Conservation (phyloP, 2,329 filamentous ascomycete genomes). For the Aureobasidium leucospermi region DNA sequence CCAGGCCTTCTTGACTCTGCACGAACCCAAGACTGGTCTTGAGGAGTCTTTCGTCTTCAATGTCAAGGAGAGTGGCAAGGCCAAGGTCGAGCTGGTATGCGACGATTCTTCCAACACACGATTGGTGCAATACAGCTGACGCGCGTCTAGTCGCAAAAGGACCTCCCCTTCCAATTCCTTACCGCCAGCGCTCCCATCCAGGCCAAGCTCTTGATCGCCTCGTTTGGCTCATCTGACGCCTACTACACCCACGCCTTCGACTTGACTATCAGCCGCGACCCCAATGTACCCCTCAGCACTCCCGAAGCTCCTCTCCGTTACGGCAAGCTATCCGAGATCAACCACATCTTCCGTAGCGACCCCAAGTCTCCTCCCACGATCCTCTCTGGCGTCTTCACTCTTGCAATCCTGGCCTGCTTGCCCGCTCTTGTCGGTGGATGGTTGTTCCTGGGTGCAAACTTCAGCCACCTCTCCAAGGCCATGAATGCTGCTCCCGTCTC, state of each 20-base stretch:
- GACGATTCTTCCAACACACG: not conserved
- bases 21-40: conserved; percentile 65
- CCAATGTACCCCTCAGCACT: conserved; percentile 51
- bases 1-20: conserved; percentile 83
- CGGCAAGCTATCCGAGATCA: conserved; percentile 74
- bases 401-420: conserved; percentile 64
- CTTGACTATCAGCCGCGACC: conserved; percentile 58
- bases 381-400: conserved; percentile 69
- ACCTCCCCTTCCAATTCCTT: conserved; percentile 79
- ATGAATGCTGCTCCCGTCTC: conserved; percentile 69
- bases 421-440: conserved; percentile 68
- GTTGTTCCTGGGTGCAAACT: conserved; percentile 73
- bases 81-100: conserved; percentile 71
- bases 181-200: conserved; percentile 59
- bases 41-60: conserved; percentile 81
- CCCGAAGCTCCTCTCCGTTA: conserved; percentile 71
- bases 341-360: conserved; percentile 80
- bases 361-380: conserved; percentile 72
- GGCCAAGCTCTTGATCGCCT: conserved; percentile 77
- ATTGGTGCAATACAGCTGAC: conserved; percentile 23
- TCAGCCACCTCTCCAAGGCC: conserved; percentile 69
- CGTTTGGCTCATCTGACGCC: conserved; percentile 67
- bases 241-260: conserved; percentile 67
- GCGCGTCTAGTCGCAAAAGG: conserved; percentile 65
- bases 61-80: conserved; percentile 84